Percentiles rank a stretch among this genome's conserved stretches.
Conservation (phyloP, 2,329 filamentous ascomycete species). For the Penicillium sp. region DNA sequence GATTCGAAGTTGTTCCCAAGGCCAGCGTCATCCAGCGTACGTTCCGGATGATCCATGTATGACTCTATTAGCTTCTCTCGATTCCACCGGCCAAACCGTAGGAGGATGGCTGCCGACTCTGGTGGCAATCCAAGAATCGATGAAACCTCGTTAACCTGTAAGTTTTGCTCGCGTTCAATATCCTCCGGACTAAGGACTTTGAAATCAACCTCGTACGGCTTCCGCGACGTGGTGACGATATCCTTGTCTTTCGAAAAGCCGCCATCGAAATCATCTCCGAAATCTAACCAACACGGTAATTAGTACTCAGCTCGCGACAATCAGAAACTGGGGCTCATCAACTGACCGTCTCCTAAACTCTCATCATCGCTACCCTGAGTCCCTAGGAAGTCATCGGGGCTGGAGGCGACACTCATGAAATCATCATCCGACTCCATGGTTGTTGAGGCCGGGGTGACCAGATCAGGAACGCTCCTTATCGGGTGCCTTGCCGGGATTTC, state of each 20-base stretch:
- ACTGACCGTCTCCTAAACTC: conserved; percentile 48
- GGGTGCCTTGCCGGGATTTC: conserved; percentile 17
- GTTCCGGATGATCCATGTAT: conserved; percentile 88
- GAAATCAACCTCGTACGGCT: conserved; percentile 82
- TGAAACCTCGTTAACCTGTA: conserved; percentile 86
- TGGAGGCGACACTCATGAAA: conserved; percentile 83
- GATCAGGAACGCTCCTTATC: conserved; percentile 36
- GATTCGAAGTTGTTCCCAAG: conserved; percentile 68
- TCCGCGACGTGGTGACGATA: conserved; percentile 71
- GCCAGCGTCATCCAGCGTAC: conserved; percentile 82
- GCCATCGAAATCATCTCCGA: conserved; percentile 62
- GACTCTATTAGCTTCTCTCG: conserved; percentile 92
- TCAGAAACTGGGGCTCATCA: background rate
- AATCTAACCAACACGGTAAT: conserved; percentile 48
- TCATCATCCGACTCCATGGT: conserved; percentile 97
- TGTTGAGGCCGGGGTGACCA: conserved; percentile 49
- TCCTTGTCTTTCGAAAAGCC: conserved; percentile 73
- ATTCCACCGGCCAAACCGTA: conserved; percentile 93
- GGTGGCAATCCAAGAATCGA: conserved; percentile 87
- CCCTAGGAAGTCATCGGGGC: conserved; percentile 71
- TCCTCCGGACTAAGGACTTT: conserved; percentile 79
- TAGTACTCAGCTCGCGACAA: background rate
- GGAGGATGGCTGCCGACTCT: conserved; percentile 86
- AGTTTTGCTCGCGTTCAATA: conserved; percentile 83
- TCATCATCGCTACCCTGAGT: conserved; percentile 75